Evolutionary conservation across 257 asterid species (phyloP).

Genomic region (Coffea eugenioides): DNA sequence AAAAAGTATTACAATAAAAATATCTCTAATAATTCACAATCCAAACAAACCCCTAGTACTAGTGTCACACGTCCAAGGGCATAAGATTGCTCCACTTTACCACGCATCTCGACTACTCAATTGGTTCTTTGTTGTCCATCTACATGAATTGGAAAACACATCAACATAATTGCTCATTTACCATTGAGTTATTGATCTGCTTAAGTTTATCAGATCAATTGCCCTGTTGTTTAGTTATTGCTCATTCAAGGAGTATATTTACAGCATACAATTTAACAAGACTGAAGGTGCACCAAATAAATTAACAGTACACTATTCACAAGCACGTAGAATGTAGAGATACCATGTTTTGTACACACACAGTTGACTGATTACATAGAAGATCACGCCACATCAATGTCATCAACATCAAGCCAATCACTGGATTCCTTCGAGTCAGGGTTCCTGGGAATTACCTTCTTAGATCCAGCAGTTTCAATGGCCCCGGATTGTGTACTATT

Average conservation of each 20-base stretch:
- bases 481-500: conserved; percentile 12
- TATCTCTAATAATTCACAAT: too few species aligned
- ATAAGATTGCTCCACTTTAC: not conserved
- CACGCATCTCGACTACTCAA: not conserved
- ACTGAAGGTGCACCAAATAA: not conserved
- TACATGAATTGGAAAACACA: too few species aligned
- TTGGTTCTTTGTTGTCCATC: too few species aligned
- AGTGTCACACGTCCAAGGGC: too few species aligned
- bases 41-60: too few species aligned
- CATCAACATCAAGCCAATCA: conserved; percentile 71
- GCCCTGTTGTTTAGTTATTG: not conserved
- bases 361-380: not conserved
- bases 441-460: conserved; percentile 26
- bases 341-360: not conserved
- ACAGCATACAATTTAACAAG: not conserved
- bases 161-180: not conserved
- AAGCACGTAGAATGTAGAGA: not conserved
- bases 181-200: not conserved
- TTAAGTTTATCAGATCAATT: not conserved
- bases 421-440: conserved; percentile 54
- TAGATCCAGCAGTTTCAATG: not conserved
- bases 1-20: too few species aligned
- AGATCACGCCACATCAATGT: conserved; percentile 53
- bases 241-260: conserved; percentile 7
- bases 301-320: conserved; percentile 11